Conservation (phyloP, 495 filamentous ascomycete genomes). For the Penicillium dipodomyicola region DNA sequence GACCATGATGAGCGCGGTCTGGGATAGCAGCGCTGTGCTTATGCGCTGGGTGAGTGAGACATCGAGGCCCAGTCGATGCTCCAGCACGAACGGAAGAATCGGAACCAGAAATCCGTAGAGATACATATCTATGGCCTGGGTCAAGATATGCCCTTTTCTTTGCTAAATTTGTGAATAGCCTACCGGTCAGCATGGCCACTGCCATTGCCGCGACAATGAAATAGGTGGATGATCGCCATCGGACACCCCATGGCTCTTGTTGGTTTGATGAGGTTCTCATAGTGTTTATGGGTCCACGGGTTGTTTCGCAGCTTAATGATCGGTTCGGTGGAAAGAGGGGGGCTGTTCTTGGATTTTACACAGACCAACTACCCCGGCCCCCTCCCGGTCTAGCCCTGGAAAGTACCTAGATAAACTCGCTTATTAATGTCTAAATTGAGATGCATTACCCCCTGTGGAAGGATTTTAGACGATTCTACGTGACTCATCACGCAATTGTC, state of each 20-base stretch:
- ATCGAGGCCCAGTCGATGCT: constrained; percentile 26
- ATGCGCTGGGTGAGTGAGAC: constrained; percentile 22
- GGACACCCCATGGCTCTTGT: background rate
- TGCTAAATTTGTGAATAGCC: constrained; percentile 40
- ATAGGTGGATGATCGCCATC: constrained; percentile 27
- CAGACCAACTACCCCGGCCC: background rate
- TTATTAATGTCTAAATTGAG: background rate
- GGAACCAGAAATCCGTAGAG: constrained; percentile 33
- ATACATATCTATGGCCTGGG: constrained; percentile 42
- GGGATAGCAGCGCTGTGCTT: constrained; percentile 23
- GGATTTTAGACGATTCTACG: background rate
- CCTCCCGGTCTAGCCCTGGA: background rate
- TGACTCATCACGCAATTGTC: background rate
- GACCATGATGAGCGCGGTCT: constrained; percentile 23
- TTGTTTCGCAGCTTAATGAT: background rate
- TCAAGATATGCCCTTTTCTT: constrained; percentile 28
- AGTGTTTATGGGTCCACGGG: background rate
- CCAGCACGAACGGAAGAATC: constrained; percentile 28
- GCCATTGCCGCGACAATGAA: constrained; percentile 27
- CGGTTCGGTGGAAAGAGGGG: background rate
- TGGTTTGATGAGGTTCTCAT: background rate
- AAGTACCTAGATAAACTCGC: background rate
- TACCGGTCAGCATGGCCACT: constrained; percentile 26
- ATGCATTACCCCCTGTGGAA: background rate
- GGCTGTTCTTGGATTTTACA: background rate